These are phyloP conservation scores for Rhizopogon vulgaris DNA, from an alignment of 768 basidiomycete species.

Conservation along the genomic window DNA sequence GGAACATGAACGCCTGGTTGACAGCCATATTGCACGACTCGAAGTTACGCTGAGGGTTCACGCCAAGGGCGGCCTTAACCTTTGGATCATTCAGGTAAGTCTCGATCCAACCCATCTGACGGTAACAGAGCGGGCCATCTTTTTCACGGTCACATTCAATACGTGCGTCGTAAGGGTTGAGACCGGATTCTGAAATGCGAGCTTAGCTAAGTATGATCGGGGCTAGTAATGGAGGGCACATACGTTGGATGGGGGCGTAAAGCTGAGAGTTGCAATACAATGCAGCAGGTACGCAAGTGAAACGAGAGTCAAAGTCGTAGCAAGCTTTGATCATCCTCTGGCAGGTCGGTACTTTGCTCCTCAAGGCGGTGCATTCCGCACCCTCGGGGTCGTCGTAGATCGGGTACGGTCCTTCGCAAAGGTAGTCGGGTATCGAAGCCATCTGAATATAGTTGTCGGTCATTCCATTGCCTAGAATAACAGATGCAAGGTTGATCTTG, in stretches of 20 bases:
- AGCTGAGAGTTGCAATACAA: conserved; percentile 79
- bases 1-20: conserved; percentile 72
- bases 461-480: conserved; percentile 85
- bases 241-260: conserved; percentile 64
- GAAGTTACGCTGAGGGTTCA: conserved; percentile 51
- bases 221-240: conserved; percentile 17
- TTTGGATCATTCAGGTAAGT: conserved; percentile 76
- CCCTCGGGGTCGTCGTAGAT: conserved; percentile 68
- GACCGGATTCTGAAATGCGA: conserved; percentile 45
- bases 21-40: conserved; percentile 73
- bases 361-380: conserved; percentile 57
- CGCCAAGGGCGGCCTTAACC: conserved; percentile 77
- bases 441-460: conserved; percentile 83
- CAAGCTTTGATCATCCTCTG: conserved; percentile 68
- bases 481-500: conserved; percentile 73
- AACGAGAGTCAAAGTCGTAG: conserved; percentile 51
- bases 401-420: conserved; percentile 77
- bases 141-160: conserved; percentile 61
- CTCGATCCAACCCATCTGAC: conserved; percentile 83
- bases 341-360: conserved; percentile 66
- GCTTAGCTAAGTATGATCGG: not conserved
- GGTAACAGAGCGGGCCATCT: conserved; percentile 73
- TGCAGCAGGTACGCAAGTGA: conserved; percentile 67
- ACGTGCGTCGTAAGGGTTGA: conserved; percentile 90
- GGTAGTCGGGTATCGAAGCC: conserved; percentile 74